Base-by-base conservation (phyloP, 1,284 basidiomycete species). In the Apiotrichum domesticum region DNA sequence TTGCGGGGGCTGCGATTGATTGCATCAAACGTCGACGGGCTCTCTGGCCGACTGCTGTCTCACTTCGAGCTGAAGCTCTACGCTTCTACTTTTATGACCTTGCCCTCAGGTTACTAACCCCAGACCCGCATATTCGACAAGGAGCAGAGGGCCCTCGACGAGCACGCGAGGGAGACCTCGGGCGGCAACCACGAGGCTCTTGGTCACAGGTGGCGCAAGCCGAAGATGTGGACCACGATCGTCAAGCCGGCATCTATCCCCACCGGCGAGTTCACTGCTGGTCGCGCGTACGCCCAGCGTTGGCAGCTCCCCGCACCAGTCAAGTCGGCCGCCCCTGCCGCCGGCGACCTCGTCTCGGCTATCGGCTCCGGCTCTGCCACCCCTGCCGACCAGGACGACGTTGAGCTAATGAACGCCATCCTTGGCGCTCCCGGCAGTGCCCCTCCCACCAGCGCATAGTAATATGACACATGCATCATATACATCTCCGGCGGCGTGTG, bases 241-340 rank as follows among this genome's bases (percentile, higher is more conserved):
- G 52, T 74, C 35, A 52, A 54, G 8, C 46, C 66, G 9, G 21
- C 47, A 10, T 41, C 66, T 0, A 35, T 58, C 46, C 58, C 58
- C n/a, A 37, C 43, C 1, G 63, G 63, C 11, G 57, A 61, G 43
- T 77, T 73, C 56, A 61, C 67, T 2, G 67, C 63, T 29, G 74
- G 72, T 3, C 42, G 60, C 54, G 59, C 34, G 3, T 77, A 76
- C 58, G 63, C 68, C 29, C 48, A 62, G 52, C 64, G 62, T 37
- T 77, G 76, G 76, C 61, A 58, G 21, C 52, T 69, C 50, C 73
- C 70, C 2, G 42, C 58, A 1, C 55, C 66, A 0, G 54, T 60
- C n/a, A 42, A 48, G 42, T 37, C 33, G 15, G 42, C 34, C 21
- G 52, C 15, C 6, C 29, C 52, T 13, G 53, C 52, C 13, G 44